Percentiles rank a stretch among this genome's conserved stretches.
Conservation (phyloP, 805 yeast species). For the Lipomyces lipofer region DNA sequence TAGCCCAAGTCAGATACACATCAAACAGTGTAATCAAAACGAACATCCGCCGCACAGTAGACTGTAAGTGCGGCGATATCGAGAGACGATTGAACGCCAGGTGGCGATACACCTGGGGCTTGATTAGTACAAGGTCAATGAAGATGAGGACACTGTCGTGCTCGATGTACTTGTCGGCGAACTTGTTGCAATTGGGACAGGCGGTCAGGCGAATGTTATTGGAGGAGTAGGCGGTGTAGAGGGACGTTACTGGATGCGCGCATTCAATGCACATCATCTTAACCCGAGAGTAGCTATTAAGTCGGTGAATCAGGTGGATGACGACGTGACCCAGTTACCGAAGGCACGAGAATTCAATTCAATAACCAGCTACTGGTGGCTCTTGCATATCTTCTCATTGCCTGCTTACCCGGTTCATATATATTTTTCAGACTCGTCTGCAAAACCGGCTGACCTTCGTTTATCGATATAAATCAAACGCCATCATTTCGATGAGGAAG, state of each 20-base stretch:
- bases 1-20: conserved; percentile 89
- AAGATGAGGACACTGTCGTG: conserved; percentile 80
- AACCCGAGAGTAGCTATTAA: too few species aligned
- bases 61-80: conserved; percentile 27
- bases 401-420: too few species aligned
- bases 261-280: conserved; percentile 90
- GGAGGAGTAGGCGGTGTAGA: conserved; percentile 72
- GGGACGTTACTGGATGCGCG: conserved; percentile 58
- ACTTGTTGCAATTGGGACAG: conserved; percentile 67
- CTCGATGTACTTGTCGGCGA: conserved; percentile 90
- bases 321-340: too few species aligned
- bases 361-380: too few species aligned
- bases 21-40: conserved; percentile 74
- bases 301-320: too few species aligned
- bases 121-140: conserved; percentile 77
- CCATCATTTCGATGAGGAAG: too few species aligned
- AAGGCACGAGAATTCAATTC: too few species aligned
- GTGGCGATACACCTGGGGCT: conserved; percentile 80
- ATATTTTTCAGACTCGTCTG: too few species aligned
- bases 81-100: conserved; percentile 70
- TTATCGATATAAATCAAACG: too few species aligned
- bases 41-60: conserved; percentile 49
- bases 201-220: conserved; percentile 77
- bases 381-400: too few species aligned
- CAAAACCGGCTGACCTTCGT: too few species aligned